Base-by-base conservation (phyloP, 2,329 filamentous ascomycete species). In the Alternaria infectoria region DNA sequence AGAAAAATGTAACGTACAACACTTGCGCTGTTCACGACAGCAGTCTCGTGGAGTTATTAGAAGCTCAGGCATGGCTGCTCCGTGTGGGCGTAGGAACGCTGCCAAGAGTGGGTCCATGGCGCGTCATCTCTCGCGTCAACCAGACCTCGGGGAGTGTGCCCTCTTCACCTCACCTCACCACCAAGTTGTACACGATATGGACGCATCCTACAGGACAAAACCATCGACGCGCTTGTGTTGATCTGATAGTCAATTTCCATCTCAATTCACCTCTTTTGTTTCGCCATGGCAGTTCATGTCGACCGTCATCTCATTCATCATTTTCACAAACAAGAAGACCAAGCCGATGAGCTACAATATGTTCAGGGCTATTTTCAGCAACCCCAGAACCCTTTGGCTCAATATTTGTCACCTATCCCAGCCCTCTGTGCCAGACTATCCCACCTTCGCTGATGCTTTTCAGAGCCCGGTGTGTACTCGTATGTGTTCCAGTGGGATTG, bases 51-150 rank as follows among this genome's bases (percentile, higher is more conserved):
- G 17, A 45, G 43, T 45, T 45, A 12, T 45, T 45, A 12, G 17
- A 13, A 45, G 43, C 43, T 45, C 1, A 5, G 4, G 36, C 11
- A 6, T 21, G 17, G 17, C 43, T 52, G 17, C 28, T 23, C 13
- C 13, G 17, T 2, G 19, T 2, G 47, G 17, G 13, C 17, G 13
- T 6, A 19, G 17, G 1, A 36, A 9, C 15, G 32, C 32, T 19
- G 23, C 49, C 30, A 32, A 52, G 21, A 52, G 49, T 52, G 49
- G 49, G 49, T 10, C 30, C 8, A 25, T 5, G 30, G 32, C 3
- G n/a, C 49, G 32, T 52, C 49, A 52, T 52, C 49, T 52, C 28
- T 52, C 30, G 19, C 49, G 9, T 52, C 49, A 52, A 52, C 49
- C 49, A 23, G 49, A 36, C 32, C 32, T 36, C 32, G 32, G 32